Evolutionary conservation across 2,329 filamentous ascomycete species (phyloP), one percentile per base, ranked within the genome.

Genomic region (Setomelanomma holmii): DNA sequence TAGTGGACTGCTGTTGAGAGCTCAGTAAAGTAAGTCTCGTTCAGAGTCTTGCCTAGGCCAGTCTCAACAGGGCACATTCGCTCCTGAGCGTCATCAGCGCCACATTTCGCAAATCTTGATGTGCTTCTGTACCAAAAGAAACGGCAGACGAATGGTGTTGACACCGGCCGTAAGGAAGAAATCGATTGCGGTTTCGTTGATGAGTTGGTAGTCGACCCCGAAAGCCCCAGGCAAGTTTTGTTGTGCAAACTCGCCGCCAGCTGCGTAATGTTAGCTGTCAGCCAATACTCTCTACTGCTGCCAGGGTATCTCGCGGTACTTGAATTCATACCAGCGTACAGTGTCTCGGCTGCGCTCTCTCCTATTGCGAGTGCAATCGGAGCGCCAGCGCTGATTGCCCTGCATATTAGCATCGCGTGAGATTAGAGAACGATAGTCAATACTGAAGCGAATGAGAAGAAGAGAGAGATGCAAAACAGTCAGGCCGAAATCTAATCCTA

Each of bases 171-270:
- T 23, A 22, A 64, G 45, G 40, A 63, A 64, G 45, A 63, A 63
- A 38, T 66, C 58, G 40, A 66, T 62, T 1, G 75, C 76, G 7
- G 67, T 66, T 56, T 78, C 66, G 54, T 77, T 76, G 61, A 83
- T 82, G 64, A 83, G 83, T 6, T 75, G 63, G 63, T 82, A 82
- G 49, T 83, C 80, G 4, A 75, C 73, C 6, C 80, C 80, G 51
- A 82, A 82, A 1, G 68, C 66, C 0, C 81, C 80, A 0, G 80
- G 81, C n/a, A 83, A 68, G 21, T 58, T 63, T 35, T 57, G 51
- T 41, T 60, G 60, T 17, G 54, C 61, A 33, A 66, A 64, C 21
- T 66, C 61, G 16, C 63, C 61, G n/a, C 61, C 60, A 34, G 63
- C 63, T 63, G 21, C 43, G 11, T 5, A n/a, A n/a, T n/a, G n/a